phyloP scores from a whole-genome alignment of 805 yeast genomes.

The Ogataea henricii region DNA sequence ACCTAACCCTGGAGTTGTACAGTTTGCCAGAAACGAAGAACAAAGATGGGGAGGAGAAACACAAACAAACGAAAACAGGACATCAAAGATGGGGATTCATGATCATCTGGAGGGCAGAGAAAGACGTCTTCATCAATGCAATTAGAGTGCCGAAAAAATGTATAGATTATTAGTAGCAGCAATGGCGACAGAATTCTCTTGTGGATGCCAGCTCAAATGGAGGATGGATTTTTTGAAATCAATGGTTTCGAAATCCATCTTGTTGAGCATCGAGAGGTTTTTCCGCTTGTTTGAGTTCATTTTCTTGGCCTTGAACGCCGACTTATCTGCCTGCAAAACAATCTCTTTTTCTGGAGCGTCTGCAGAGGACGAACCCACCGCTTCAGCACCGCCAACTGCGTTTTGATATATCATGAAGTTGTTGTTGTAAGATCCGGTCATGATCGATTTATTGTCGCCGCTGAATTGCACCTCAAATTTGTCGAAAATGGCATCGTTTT shows the following conservation, averaged over 20 bases:
- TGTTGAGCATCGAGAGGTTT: conserved; percentile 47
- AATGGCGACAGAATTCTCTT: conserved; percentile 93
- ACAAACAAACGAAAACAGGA: conserved; percentile 1
- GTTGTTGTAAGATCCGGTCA: conserved; percentile 97
- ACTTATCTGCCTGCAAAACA: conserved; percentile 94
- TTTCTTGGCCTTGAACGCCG: conserved; percentile 86
- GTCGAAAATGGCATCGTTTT: conserved; percentile 97
- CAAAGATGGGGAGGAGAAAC: conserved; percentile 1
- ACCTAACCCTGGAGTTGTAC: conserved; percentile 4
- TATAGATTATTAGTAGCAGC: conserved; percentile 96
- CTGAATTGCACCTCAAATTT: conserved; percentile 95
- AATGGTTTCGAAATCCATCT: conserved; percentile 74
- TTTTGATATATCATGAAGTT: conserved; percentile 96
- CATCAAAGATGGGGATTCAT: conserved; percentile 2
- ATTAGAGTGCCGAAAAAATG: conserved; percentile 72
- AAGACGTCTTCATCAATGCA: neutral
- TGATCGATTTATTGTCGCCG: conserved; percentile 87
- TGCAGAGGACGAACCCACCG: conserved; percentile 1
- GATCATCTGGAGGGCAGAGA: conserved; percentile 2
- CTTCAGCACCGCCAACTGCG: conserved; percentile 43
- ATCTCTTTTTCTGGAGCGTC: conserved; percentile 56
- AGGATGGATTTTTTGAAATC: conserved; percentile 94
- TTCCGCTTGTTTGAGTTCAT: conserved; percentile 45
- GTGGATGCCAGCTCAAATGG: conserved; percentile 98
- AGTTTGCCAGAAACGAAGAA: conserved; percentile 5